Evolutionary conservation across 2,329 filamentous ascomycete species (phyloP).

Genomic region (Colletotrichum liaoningense): DNA sequence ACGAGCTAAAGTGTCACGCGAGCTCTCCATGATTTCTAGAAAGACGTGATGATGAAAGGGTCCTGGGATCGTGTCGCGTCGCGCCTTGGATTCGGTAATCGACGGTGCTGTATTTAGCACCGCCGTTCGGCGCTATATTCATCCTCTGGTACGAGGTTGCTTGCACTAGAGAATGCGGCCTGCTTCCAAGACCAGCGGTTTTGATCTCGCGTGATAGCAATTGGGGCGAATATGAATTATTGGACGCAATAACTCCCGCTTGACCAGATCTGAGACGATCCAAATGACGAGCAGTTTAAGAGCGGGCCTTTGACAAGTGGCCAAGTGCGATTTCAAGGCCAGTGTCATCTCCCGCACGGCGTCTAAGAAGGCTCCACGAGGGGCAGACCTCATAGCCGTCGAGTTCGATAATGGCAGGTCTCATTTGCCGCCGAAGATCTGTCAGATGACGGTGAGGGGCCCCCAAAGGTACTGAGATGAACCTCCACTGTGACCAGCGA

Average conservation of each 20-base stretch:
- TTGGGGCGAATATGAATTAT: conserved; percentile 9
- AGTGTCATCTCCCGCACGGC: conserved; percentile 27
- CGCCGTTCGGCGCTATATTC: background rate
- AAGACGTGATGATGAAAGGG: background rate
- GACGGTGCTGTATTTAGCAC: background rate
- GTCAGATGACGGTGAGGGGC: conserved; percentile 22
- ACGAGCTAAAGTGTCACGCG: conserved; percentile 16
- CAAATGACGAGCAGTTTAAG: conserved; percentile 23
- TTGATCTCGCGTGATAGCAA: background rate
- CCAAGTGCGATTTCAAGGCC: conserved; percentile 26
- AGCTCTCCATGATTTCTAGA: background rate
- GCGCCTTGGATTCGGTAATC: conserved; percentile 3
- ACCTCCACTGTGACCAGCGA: conserved; percentile 7
- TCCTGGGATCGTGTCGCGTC: conserved; percentile 7
- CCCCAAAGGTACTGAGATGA: conserved; percentile 2
- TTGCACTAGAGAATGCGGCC: conserved; percentile 5
- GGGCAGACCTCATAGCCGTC: conserved; percentile 4
- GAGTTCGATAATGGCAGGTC: background rate
- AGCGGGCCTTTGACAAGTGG: conserved; percentile 26
- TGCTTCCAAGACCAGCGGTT: conserved; percentile 10
- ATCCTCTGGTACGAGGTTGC: background rate
- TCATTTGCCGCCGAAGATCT: conserved; percentile 30
- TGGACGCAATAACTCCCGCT: conserved; percentile 18
- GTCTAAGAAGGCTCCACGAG: conserved; percentile 16
- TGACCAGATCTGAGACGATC: conserved; percentile 20